Percentiles rank a stretch among this genome's conserved stretches.
Conservation (phyloP, 768 basidiomycete genomes). For the Heimioporus sp. region DNA sequence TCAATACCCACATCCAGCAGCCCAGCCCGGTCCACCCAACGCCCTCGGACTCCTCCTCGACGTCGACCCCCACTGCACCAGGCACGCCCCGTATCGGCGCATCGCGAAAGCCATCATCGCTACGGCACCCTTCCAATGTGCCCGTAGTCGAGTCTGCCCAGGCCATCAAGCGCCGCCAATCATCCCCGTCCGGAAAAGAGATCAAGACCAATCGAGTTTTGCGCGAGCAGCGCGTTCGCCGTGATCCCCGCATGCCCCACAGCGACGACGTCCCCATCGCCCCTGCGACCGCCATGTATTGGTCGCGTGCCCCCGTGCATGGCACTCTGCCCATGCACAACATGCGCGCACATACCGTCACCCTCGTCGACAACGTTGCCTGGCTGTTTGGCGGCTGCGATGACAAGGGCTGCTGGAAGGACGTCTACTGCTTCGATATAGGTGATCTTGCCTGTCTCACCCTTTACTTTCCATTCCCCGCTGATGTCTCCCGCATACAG, state of each 20-base stretch:
- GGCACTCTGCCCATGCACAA: constrained; percentile 63
- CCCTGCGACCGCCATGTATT: constrained; percentile 79
- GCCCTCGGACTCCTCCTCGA: not conserved
- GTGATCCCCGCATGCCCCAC: constrained; percentile 59
- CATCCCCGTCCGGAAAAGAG: constrained; percentile 30
- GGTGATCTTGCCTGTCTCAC: constrained; percentile 40
- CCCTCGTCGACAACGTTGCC: constrained; percentile 74
- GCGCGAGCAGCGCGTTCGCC: constrained; percentile 38
- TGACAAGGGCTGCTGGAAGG: constrained; percentile 67
- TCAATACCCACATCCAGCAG: constrained; percentile 27
- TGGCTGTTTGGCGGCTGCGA: constrained; percentile 94
- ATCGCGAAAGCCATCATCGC: constrained; percentile 31
- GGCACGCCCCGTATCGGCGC: constrained; percentile 26
- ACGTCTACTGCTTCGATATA: constrained; percentile 83
- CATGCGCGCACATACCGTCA: constrained; percentile 82
- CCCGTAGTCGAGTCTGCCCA: constrained; percentile 25
- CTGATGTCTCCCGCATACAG: constrained; percentile 34
- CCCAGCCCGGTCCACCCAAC: not conserved
- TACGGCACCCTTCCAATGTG: constrained; percentile 30
- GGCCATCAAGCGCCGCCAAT: constrained; percentile 23
- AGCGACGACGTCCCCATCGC: constrained; percentile 56
- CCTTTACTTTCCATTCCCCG: not conserved
- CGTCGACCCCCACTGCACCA: constrained; percentile 17
- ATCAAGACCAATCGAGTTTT: constrained; percentile 6
- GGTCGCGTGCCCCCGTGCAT: constrained; percentile 81